Conservation (phyloP, 768 basidiomycete genomes). For the Lactarius vividus region DNA sequence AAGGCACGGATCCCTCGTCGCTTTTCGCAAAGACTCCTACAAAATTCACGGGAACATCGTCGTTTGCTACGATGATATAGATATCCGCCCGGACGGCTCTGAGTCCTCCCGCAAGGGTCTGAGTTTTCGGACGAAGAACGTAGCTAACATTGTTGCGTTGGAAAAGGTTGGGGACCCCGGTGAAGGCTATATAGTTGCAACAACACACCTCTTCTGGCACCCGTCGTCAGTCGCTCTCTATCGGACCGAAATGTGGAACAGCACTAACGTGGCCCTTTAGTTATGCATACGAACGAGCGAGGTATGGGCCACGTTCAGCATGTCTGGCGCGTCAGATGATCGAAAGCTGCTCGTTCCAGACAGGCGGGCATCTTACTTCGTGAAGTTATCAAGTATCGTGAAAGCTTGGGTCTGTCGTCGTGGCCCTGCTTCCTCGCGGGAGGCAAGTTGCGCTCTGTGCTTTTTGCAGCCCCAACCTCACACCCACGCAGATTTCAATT, state of each 20-base stretch:
- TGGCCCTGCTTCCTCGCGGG: conserved; percentile 88
- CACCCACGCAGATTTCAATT: conserved; percentile 75
- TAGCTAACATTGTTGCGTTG: conserved; percentile 73
- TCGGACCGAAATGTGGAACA: neutral
- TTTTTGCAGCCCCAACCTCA: neutral
- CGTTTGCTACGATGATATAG: conserved; percentile 70
- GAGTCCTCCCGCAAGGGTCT: conserved; percentile 45
- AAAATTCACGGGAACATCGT: conserved; percentile 43
- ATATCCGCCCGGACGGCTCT: conserved; percentile 43
- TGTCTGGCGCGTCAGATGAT: neutral
- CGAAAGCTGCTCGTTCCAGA: conserved; percentile 38
- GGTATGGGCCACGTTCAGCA: conserved; percentile 40
- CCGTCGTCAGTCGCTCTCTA: conserved; percentile 56
- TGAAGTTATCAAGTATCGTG: conserved; percentile 56
- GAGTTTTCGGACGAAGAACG: conserved; percentile 75
- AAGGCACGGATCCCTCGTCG: conserved; percentile 83
- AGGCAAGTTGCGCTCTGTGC: conserved; percentile 45
- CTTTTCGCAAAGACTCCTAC: conserved; percentile 58
- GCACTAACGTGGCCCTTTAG: conserved; percentile 32
- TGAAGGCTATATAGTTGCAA: conserved; percentile 71
- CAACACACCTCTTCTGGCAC: conserved; percentile 96
- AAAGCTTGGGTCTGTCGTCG: conserved; percentile 39
- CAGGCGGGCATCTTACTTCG: conserved; percentile 76
- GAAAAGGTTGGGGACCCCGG: conserved; percentile 39
- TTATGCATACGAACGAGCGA: conserved; percentile 81